Percentiles rank a stretch among this genome's conserved stretches.
Evolutionary conservation across 306 rosid genomes (phyloP).

Genomic region (Gastrolobium villosum): DNA sequence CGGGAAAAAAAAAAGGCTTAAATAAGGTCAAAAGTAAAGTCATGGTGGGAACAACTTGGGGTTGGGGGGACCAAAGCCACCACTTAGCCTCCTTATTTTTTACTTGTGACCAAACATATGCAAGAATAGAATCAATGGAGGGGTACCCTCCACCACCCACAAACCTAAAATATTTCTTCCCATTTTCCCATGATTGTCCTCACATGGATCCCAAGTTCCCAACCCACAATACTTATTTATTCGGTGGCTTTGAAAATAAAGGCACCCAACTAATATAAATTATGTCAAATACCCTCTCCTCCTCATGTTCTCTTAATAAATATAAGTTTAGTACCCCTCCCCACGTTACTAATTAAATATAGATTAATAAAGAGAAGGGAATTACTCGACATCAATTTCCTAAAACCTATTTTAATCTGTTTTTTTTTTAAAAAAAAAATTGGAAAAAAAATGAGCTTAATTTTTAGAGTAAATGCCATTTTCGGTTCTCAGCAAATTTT

Average conservation of each 20-base stretch:
- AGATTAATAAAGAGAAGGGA: conserved; percentile 13
- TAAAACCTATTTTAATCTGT: not conserved
- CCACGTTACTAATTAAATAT: conserved; percentile 38
- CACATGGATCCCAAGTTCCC: conserved; percentile 65
- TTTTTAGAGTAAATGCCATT: too few relatives aligned
- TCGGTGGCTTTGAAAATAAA: conserved; percentile 42
- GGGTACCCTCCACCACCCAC: conserved; percentile 55
- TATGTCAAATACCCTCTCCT: conserved; percentile 43
- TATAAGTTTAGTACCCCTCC: conserved; percentile 20
- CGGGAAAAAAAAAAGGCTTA: conserved; percentile 37
- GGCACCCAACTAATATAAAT: conserved; percentile 20
- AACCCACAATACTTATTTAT: conserved; percentile 41
- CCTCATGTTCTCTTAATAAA: conserved; percentile 14
- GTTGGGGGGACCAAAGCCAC: conserved; percentile 55
- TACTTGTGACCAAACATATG: conserved; percentile 41
- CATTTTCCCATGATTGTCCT: conserved; percentile 68
- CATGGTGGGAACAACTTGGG: conserved; percentile 38
- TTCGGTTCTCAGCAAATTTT: too few relatives aligned
- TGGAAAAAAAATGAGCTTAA: not conserved
- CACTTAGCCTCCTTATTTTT: conserved; percentile 42
- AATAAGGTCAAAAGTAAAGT: conserved; percentile 52
- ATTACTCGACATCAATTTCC: conserved; percentile 21
- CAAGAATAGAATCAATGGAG: conserved; percentile 40
- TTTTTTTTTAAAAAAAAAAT: not conserved
- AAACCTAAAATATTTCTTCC: conserved; percentile 42